These are phyloP conservation scores for Penicillium cosmopolitanum DNA, from an alignment of 495 filamentous ascomycete genomes.

Conservation along the genomic window DNA sequence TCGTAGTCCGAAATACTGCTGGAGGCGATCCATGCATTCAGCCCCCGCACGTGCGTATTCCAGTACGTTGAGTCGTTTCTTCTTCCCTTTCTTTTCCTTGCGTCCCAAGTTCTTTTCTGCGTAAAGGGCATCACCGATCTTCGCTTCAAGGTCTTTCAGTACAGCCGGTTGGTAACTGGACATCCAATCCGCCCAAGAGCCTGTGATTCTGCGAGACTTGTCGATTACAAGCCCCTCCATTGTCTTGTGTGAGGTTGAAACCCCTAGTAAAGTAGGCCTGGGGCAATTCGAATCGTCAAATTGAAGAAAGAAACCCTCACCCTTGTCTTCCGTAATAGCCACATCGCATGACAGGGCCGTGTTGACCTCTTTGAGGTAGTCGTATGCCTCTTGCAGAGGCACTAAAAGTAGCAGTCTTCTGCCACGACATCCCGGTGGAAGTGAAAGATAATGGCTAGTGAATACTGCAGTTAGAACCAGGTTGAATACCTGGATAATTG, in stretches of 20 bases:
- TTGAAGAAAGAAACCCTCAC: background rate
- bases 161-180: background rate
- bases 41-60: background rate
- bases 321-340: slow-evolving; percentile 2
- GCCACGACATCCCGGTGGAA: slow-evolving; percentile 40
- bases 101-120: background rate
- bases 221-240: background rate
- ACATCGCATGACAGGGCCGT: slow-evolving; percentile 40
- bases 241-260: background rate
- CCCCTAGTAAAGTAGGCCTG: background rate
- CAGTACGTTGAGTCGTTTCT: background rate
- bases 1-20: slow-evolving; percentile 17
- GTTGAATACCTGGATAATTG: background rate
- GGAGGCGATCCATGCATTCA: slow-evolving; percentile 7
- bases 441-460: slow-evolving; percentile 68
- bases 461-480: background rate
- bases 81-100: background rate
- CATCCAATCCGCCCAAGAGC: slow-evolving; percentile 1
- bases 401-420: slow-evolving; percentile 64
- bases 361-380: slow-evolving; percentile 64
- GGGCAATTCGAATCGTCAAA: background rate
- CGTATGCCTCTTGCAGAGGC: slow-evolving; percentile 61
- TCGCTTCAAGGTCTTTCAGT: background rate
- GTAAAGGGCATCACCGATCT: background rate
- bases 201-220: background rate